phyloP scores from a whole-genome alignment of 208 protist genomes.

The Novymonas esmeraldas region DNA sequence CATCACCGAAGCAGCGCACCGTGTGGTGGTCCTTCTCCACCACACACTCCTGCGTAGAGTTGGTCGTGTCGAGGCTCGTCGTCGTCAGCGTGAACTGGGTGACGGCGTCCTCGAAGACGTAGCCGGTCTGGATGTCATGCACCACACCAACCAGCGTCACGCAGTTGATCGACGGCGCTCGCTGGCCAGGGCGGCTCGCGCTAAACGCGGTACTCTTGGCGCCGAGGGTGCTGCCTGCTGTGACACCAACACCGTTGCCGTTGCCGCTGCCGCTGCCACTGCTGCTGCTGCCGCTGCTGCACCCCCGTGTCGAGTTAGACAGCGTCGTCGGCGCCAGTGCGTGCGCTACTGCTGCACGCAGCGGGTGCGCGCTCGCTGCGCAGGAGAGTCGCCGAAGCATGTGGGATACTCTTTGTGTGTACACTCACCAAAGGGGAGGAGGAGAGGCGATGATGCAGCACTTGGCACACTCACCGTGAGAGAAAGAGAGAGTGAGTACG shows the following conservation, averaged over 20 bases:
- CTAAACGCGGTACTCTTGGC: slow-evolving; percentile 8
- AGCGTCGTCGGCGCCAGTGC: background rate
- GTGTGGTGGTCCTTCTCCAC: slow-evolving; percentile 94
- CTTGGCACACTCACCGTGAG: no score
- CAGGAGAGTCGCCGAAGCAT: slow-evolving; percentile 18
- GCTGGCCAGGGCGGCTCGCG: slow-evolving; percentile 17
- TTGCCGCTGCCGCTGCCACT: background rate
- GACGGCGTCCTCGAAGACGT: slow-evolving; percentile 91
- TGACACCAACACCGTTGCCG: slow-evolving; percentile 5
- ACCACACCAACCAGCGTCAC: slow-evolving; percentile 91
- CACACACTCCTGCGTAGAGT: slow-evolving; percentile 70
- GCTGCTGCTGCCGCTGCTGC: slow-evolving; percentile 11
- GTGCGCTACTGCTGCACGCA: background rate
- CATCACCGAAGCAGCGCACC: slow-evolving; percentile 89
- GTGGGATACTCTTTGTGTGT: no score
- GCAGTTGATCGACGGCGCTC: slow-evolving; percentile 73
- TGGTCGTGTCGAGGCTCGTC: slow-evolving; percentile 84
- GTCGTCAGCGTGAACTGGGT: slow-evolving; percentile 93
- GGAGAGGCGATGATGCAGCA: no score
- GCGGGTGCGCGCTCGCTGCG: background rate
- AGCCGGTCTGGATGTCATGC: slow-evolving; percentile 90
- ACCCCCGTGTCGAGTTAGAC: background rate
- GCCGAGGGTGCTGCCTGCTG: background rate
- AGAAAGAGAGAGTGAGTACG: no score
- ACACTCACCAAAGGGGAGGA: no score